A percentile compares a stretch with the other conserved stretches of the same genome.
phyloP scores from a whole-genome alignment of 176 grass and related monocot genomes.

The Zea luxurians region DNA sequence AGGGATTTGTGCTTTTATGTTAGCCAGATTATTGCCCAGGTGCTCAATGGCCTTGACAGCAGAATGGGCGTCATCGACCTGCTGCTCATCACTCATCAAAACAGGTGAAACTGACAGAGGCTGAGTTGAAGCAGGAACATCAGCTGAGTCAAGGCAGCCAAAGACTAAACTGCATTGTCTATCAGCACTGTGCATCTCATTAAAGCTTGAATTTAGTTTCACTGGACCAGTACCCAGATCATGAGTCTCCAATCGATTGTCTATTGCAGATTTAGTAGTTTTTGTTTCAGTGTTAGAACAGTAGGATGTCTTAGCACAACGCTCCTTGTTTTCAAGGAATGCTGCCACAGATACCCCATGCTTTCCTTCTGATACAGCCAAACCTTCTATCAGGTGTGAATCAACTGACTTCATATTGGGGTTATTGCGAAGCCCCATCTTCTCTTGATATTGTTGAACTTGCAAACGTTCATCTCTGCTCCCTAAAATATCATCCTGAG shows the following conservation, averaged over 20 bases:
- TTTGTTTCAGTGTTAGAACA: slow-evolving; percentile 31
- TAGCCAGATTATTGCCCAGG: neutral
- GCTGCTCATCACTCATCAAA: slow-evolving; percentile 19
- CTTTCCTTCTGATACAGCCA: slow-evolving; percentile 27
- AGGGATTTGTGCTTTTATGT: slow-evolving; percentile 15
- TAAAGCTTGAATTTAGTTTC: slow-evolving; percentile 2
- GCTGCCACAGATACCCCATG: neutral
- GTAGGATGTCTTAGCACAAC: slow-evolving; percentile 5
- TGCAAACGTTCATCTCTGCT: slow-evolving; percentile 42
- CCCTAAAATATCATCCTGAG: slow-evolving; percentile 15
- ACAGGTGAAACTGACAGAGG: neutral
- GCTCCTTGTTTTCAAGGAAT: slow-evolving; percentile 24
- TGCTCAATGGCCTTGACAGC: slow-evolving; percentile 5
- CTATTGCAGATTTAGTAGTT: neutral
- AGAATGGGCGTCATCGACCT: slow-evolving; percentile 5
- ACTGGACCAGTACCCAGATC: slow-evolving; percentile 9
- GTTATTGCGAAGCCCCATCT: slow-evolving; percentile 4
- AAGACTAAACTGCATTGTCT: slow-evolving; percentile 2
- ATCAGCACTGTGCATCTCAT: slow-evolving; percentile 1
- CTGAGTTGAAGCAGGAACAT: slow-evolving; percentile 20
- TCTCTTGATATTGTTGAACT: slow-evolving; percentile 26
- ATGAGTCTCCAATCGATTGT: slow-evolving; percentile 14
- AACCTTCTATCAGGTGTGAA: neutral
- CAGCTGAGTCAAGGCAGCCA: slow-evolving; percentile 7
- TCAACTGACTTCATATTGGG: slow-evolving; percentile 16